Evolutionary conservation across 495 filamentous ascomycete genomes (phyloP).

Genomic region (Acidiella bohemica): DNA sequence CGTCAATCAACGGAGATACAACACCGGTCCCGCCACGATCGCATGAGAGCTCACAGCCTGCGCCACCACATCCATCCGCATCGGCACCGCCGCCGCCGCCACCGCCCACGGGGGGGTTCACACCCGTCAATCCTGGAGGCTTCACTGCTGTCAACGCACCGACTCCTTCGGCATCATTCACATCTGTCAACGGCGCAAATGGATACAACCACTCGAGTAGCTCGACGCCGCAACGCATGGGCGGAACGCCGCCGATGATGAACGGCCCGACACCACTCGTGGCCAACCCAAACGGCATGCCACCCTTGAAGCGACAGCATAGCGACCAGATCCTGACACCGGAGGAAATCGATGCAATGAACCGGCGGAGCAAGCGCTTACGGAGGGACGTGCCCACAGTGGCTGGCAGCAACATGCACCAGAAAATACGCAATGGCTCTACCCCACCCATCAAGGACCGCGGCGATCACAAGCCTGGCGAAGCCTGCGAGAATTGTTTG

Average conservation of each 20-base stretch:
- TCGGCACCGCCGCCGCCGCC: background rate
- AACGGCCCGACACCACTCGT: slow-evolving; percentile 2
- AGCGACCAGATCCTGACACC: slow-evolving; percentile 12
- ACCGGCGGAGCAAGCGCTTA: slow-evolving; percentile 78
- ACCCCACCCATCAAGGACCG: slow-evolving; percentile 45
- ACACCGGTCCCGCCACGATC: slow-evolving; percentile 40
- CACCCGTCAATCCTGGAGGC: slow-evolving; percentile 60
- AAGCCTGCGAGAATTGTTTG: slow-evolving; percentile 84
- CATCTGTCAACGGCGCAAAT: slow-evolving; percentile 12
- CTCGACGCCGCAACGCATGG: slow-evolving; percentile 31
- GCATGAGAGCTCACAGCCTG: slow-evolving; percentile 29
- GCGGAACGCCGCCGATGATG: slow-evolving; percentile 37
- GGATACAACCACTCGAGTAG: slow-evolving; percentile 8
- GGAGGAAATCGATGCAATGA: slow-evolving; percentile 52
- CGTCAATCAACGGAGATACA: slow-evolving; percentile 45
- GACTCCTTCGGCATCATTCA: slow-evolving; percentile 13
- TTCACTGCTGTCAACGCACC: slow-evolving; percentile 66
- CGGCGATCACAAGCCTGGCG: slow-evolving; percentile 53
- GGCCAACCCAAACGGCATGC: slow-evolving; percentile 38
- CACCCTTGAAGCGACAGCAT: slow-evolving; percentile 59
- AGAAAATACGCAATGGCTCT: slow-evolving; percentile 65
- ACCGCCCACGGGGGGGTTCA: slow-evolving; percentile 51
- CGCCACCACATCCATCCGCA: slow-evolving; percentile 19
- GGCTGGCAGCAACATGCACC: slow-evolving; percentile 90
- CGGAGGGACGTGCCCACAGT: slow-evolving; percentile 87